Conservation (phyloP, 2,329 filamentous ascomycete species). For the Cladosporium sp. region DNA sequence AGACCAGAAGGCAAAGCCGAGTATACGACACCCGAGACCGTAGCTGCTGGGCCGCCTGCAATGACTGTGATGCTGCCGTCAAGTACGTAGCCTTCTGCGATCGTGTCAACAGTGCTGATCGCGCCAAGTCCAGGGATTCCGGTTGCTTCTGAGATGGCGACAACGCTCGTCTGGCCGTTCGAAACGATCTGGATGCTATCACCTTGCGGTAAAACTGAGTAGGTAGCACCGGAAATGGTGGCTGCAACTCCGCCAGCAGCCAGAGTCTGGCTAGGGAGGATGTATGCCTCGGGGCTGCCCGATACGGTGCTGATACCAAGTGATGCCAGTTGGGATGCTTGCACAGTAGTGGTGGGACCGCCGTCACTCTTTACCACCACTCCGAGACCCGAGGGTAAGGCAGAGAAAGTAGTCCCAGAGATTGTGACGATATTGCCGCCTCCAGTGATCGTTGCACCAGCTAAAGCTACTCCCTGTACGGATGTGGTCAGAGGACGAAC, state of each 20-base stretch:
- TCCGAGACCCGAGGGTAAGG: slow-evolving; percentile 15
- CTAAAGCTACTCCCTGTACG: background rate
- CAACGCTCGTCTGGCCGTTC: background rate
- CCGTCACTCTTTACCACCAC: slow-evolving; percentile 2
- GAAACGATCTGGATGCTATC: slow-evolving; percentile 3
- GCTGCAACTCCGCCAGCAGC: slow-evolving; percentile 2
- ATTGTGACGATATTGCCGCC: slow-evolving; percentile 1
- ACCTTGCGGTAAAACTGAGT: slow-evolving; percentile 1
- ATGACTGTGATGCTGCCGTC: slow-evolving; percentile 14
- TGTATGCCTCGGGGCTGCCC: background rate
- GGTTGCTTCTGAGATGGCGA: slow-evolving; percentile 5
- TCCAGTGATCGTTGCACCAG: slow-evolving; percentile 9
- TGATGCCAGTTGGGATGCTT: background rate
- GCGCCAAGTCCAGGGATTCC: background rate
- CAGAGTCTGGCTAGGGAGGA: slow-evolving; percentile 12
- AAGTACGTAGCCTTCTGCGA: slow-evolving; percentile 10
- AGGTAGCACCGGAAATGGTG: slow-evolving; percentile 11
- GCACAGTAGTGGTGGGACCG: slow-evolving; percentile 5
- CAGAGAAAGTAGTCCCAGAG: slow-evolving; percentile 17
- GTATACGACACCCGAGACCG: slow-evolving; percentile 9
- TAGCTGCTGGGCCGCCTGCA: slow-evolving; percentile 1
- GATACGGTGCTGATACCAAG: slow-evolving; percentile 10
- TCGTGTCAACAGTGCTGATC: background rate
- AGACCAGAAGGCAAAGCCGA: slow-evolving; percentile 15
- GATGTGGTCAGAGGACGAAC: background rate